A percentile compares a stretch with the other conserved stretches of the same genome.
Evolutionary conservation across 164 flowering plant genomes (phyloP).

Genomic region (Chloranthus sessilifolius): DNA sequence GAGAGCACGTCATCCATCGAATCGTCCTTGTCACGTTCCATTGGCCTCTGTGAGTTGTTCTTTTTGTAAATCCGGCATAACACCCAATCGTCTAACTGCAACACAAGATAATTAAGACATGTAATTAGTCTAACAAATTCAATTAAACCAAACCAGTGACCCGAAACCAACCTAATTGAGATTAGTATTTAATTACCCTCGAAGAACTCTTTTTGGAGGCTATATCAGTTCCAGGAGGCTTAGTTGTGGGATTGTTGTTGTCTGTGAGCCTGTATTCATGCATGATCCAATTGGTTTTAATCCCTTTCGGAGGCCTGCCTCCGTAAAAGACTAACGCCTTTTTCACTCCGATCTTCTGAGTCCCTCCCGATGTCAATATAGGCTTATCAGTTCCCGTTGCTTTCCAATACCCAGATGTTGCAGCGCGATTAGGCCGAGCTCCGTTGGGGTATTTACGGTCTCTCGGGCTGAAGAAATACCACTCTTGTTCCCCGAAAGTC

Average conservation of each 20-base stretch:
- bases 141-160: neutral
- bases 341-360: constrained; percentile 79
- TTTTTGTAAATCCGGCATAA: constrained; percentile 94
- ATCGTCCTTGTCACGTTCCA: constrained; percentile 54
- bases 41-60: constrained; percentile 45
- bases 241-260: constrained; percentile 16
- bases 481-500: constrained; percentile 79
- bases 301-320: constrained; percentile 84
- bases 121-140: too few species aligned
- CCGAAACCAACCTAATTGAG: neutral
- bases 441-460: constrained; percentile 94
- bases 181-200: constrained; percentile 39
- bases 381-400: constrained; percentile 98
- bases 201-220: constrained; percentile 55
- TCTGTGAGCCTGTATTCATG: constrained; percentile 79
- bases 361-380: constrained; percentile 54
- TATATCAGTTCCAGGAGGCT: constrained; percentile 43
- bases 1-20: constrained; percentile 50
- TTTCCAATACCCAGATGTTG: constrained; percentile 93
- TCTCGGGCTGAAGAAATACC: constrained; percentile 92
- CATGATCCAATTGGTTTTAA: constrained; percentile 93
- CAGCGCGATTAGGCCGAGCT: constrained; percentile 82
- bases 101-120: neutral
- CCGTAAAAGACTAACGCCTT: constrained; percentile 88
- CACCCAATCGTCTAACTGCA: constrained; percentile 94